Conservation (phyloP, 2,329 filamentous ascomycete species). For the Drechslerella dactyloides region DNA sequence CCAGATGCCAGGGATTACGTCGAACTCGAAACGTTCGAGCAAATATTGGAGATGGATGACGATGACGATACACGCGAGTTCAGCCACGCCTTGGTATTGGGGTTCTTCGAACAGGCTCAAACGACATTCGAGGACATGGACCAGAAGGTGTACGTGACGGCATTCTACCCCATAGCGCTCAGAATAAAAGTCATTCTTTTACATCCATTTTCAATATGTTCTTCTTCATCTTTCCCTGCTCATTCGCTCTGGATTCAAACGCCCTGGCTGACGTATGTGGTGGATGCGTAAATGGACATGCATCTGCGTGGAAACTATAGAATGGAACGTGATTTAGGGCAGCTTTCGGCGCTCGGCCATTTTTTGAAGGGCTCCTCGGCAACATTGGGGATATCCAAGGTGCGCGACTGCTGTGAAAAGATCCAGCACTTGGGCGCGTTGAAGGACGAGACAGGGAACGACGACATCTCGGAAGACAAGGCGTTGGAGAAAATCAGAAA, state of each 20-base stretch:
- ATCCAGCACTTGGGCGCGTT: conserved; percentile 89
- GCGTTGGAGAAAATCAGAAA: conserved; percentile 72
- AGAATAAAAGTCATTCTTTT: neutral
- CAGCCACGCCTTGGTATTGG: conserved; percentile 83
- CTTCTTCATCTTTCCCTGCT: conserved; percentile 5
- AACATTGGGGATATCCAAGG: conserved; percentile 85
- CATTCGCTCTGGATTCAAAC: too few species aligned
- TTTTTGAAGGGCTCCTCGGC: conserved; percentile 98
- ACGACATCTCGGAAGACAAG: conserved; percentile 50
- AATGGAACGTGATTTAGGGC: conserved; percentile 69
- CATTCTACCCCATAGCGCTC: neutral
- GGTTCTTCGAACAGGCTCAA: conserved; percentile 91
- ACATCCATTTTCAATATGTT: conserved; percentile 10
- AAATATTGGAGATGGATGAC: conserved; percentile 99
- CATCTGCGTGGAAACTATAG: conserved; percentile 56
- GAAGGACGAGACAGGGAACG: conserved; percentile 77
- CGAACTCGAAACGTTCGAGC: conserved; percentile 80
- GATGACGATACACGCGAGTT: conserved; percentile 84
- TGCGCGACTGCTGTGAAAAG: conserved; percentile 92
- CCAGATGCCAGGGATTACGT: conserved; percentile 70
- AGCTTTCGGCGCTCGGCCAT: conserved; percentile 84
- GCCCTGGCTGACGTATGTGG: too few species aligned
- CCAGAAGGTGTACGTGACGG: conserved; percentile 72
- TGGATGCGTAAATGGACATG: too few species aligned
- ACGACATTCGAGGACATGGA: conserved; percentile 88